A percentile compares a stretch with the other conserved stretches of the same genome.
phyloP scores from a whole-genome alignment of 768 basidiomycete genomes.

The Chalciporus chontae region DNA sequence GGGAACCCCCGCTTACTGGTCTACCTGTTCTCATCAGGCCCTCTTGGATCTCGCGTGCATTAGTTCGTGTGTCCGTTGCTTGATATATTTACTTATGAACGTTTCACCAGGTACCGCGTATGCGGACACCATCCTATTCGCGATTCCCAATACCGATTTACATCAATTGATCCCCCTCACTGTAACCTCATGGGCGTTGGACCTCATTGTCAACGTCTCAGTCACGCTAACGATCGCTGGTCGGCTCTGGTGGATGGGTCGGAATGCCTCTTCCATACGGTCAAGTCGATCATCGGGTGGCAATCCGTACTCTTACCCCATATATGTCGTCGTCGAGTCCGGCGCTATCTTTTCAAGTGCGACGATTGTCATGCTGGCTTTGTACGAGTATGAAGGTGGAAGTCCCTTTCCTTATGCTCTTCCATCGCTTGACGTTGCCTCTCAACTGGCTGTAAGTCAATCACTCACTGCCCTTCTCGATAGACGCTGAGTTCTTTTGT shows the following conservation, averaged over 20 bases:
- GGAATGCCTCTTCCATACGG: conserved; percentile 6
- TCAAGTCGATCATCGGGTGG: neutral
- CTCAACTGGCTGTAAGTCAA: conserved; percentile 18
- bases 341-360: conserved; percentile 17
- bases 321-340: conserved; percentile 18
- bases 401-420: conserved; percentile 11
- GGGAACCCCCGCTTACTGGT: neutral
- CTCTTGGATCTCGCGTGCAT: conserved; percentile 19
- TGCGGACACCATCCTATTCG: conserved; percentile 8
- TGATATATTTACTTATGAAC: neutral
- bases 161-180: conserved; percentile 6
- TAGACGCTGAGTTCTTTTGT: neutral
- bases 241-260: conserved; percentile 19
- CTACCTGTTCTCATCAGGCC: conserved; percentile 8
- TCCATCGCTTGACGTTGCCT: conserved; percentile 14
- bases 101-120: conserved; percentile 6
- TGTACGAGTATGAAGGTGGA: conserved; percentile 7
- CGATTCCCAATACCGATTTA: conserved; percentile 9
- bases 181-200: conserved; percentile 17
- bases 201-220: conserved; percentile 17
- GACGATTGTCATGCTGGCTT: conserved; percentile 16
- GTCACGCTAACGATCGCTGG: conserved; percentile 22
- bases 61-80: conserved; percentile 4
- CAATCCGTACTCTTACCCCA: conserved; percentile 12
- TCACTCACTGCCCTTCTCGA: neutral